Conservation (phyloP, 306 rosid genomes). For the Potentilla sterilis region DNA sequence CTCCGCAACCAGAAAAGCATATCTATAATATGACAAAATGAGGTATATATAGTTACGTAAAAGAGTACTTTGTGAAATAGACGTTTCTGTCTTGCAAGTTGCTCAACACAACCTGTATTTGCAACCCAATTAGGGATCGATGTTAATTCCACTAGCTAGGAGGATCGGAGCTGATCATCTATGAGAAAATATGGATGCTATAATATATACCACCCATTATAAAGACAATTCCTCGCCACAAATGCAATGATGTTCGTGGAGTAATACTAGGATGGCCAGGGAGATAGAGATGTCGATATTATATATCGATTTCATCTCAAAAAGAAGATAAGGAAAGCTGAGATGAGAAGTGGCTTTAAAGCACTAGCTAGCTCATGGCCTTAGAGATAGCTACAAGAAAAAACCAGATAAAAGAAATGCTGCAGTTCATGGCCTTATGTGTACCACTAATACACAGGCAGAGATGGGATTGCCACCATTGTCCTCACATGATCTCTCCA, state of each 20-base stretch:
- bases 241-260: conserved; percentile 30
- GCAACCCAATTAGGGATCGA: not conserved
- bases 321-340: conserved; percentile 23
- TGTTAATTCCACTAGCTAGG: not conserved
- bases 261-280: conserved; percentile 33
- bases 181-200: not conserved
- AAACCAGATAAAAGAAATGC: not conserved
- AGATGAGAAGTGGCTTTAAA: conserved; percentile 31
- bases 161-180: not conserved
- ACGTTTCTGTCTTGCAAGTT: not conserved
- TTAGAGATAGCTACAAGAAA: not conserved
- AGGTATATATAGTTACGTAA: not conserved
- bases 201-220: conserved; percentile 36
- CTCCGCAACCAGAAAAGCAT: not conserved
- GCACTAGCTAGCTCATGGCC: conserved; percentile 37
- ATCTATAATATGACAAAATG: no score
- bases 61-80: not conserved
- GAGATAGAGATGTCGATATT: conserved; percentile 27
- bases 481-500: not conserved
- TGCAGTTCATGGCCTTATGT: conserved; percentile 11
- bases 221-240: conserved; percentile 43
- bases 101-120: not conserved
- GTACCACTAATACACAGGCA: conserved; percentile 3
- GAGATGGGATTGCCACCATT: not conserved
- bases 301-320: conserved; percentile 1